These are phyloP conservation scores for Aspergillus hiratsukae DNA, from an alignment of 2,329 filamentous ascomycete species.

Conservation along the genomic window DNA sequence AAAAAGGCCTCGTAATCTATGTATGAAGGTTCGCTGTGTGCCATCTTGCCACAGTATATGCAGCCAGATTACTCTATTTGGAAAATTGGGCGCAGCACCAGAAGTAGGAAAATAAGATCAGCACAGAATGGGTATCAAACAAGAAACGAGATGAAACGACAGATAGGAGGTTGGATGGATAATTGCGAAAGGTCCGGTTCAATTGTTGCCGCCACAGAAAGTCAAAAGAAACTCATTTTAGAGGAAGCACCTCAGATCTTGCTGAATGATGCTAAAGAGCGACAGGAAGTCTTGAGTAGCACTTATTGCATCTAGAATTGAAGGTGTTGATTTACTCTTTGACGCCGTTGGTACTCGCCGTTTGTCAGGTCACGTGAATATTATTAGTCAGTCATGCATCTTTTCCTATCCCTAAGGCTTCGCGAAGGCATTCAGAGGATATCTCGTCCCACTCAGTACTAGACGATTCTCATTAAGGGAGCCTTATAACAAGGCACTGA, in stretches of 20 bases:
- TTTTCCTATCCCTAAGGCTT: not conserved
- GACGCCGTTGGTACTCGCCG: not conserved
- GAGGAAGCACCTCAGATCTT: not conserved
- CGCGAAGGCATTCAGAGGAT: not conserved
- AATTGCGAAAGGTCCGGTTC: not conserved
- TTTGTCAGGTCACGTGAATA: not conserved
- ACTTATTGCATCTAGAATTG: not conserved
- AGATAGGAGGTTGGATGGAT: not conserved
- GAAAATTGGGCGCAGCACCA: not conserved
- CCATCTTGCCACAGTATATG: constrained; percentile 21
- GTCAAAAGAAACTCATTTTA: not conserved
- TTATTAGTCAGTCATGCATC: not conserved
- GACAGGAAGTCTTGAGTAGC: not conserved
- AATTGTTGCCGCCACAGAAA: not conserved
- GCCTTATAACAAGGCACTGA: not conserved
- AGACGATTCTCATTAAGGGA: not conserved
- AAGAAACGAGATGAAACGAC: not conserved
- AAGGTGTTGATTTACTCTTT: not conserved
- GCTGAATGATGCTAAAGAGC: not conserved
- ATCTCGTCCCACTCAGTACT: not conserved
- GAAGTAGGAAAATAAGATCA: not conserved
- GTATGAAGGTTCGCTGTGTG: constrained; percentile 61
- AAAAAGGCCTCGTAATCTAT: constrained; percentile 95
- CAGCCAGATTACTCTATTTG: not conserved
- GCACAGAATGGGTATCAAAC: not conserved